phyloP scores from a whole-genome alignment of 2,329 filamentous ascomycete species.

The Colletotrichum shisoi region DNA sequence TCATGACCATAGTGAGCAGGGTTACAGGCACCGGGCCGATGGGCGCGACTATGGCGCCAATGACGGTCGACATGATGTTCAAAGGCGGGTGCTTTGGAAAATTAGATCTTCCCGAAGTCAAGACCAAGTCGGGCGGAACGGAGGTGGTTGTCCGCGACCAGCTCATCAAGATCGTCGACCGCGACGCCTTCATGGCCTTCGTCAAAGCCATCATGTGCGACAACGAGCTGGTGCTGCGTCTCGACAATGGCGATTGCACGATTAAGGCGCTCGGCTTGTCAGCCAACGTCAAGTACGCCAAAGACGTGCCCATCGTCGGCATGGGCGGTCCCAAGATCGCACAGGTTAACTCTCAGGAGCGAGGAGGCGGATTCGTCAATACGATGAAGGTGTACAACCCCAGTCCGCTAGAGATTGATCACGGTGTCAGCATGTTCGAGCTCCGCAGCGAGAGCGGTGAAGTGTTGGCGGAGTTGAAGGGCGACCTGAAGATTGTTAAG shows the following conservation, averaged over 20 bases:
- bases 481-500: conserved; percentile 44
- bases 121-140: conserved; percentile 44
- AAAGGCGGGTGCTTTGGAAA: conserved; percentile 45
- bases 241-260: conserved; percentile 46
- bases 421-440: conserved; percentile 47
- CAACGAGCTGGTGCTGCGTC: conserved; percentile 43
- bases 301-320: conserved; percentile 45
- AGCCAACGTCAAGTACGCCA: conserved; percentile 42
- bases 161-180: conserved; percentile 45
- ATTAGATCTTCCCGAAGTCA: conserved; percentile 45
- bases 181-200: conserved; percentile 45
- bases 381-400: conserved; percentile 45
- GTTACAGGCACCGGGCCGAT: conserved; percentile 46
- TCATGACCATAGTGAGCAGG: conserved; percentile 45
- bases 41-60: conserved; percentile 45
- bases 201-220: conserved; percentile 46
- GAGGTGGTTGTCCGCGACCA: conserved; percentile 44
- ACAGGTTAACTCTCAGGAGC: conserved; percentile 41
- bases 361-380: conserved; percentile 38
- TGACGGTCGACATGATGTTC: conserved; percentile 46
- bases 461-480: conserved; percentile 44
- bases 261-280: conserved; percentile 43
- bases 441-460: conserved; percentile 44
- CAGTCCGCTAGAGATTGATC: conserved; percentile 47
- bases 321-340: conserved; percentile 43